Percentiles rank a stretch among this genome's conserved stretches.
These are phyloP conservation scores for Neurospora sp. DNA, from an alignment of 495 filamentous ascomycete genomes.

Conservation along the genomic window DNA sequence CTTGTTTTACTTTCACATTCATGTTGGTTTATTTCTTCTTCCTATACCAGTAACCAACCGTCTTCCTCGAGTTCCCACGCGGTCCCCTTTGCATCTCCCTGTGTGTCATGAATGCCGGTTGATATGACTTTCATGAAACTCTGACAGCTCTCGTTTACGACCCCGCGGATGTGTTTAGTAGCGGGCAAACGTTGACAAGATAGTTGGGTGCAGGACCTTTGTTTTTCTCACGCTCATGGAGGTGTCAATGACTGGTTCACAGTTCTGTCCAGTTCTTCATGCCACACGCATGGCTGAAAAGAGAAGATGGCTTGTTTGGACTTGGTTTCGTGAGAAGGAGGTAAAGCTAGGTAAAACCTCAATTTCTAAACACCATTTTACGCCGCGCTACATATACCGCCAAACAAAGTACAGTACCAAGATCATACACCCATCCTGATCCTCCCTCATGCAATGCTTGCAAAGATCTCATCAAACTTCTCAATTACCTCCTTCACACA, in stretches of 20 bases:
- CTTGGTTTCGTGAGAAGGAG: neutral
- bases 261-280: neutral
- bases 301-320: neutral
- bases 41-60: neutral
- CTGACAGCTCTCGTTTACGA: neutral
- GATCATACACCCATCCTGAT: neutral
- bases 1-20: neutral
- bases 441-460: constrained; percentile 13
- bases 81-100: neutral
- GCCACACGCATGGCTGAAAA: neutral
- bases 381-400: neutral
- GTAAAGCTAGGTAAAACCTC: neutral
- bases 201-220: neutral
- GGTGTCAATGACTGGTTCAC: neutral
- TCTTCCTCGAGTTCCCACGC: neutral
- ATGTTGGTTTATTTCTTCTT: neutral
- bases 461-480: constrained; percentile 50
- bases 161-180: neutral
- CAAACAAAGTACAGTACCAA: neutral
- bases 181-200: neutral
- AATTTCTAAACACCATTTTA: neutral
- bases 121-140: neutral
- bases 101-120: neutral
- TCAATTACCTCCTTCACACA: constrained; percentile 51
- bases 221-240: neutral